A percentile compares a stretch with the other conserved stretches of the same genome.
Evolutionary conservation across 2,329 filamentous ascomycete genomes (phyloP).

Genomic region (Curvularia lunata): DNA sequence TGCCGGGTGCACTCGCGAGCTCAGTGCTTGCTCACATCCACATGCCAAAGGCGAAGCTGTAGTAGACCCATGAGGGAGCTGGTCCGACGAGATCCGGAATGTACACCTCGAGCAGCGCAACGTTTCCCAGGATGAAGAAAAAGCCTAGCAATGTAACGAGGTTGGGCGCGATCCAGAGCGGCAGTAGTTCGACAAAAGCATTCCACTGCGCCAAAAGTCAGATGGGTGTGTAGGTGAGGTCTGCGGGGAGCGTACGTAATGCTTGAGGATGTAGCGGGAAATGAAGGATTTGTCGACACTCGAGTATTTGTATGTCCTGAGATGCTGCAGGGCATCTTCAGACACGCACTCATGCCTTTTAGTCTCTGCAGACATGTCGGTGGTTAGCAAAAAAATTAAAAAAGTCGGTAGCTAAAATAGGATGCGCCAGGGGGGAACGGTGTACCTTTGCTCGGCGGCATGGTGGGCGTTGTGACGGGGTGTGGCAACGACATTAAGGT

Average conservation of each 20-base stretch:
- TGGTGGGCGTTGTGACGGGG: conserved; percentile 46
- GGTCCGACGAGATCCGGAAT: conserved; percentile 92
- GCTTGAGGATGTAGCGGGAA: conserved; percentile 90
- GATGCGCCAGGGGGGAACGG: conserved; percentile 10
- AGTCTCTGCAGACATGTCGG: conserved; percentile 52
- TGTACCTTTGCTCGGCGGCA: conserved; percentile 48
- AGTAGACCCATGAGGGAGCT: conserved; percentile 90
- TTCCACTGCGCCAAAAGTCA: conserved; percentile 76
- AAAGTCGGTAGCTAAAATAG: background rate
- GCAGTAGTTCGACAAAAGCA: conserved; percentile 87
- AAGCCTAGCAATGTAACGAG: conserved; percentile 97
- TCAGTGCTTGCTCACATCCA: conserved; percentile 73
- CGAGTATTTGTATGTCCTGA: conserved; percentile 97
- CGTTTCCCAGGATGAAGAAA: conserved; percentile 88
- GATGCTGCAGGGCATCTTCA: conserved; percentile 86
- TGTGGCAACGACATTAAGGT: conserved; percentile 46
- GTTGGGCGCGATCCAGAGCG: conserved; percentile 96
- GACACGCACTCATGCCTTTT: conserved; percentile 77
- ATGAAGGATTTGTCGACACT: conserved; percentile 94
- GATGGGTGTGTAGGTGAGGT: conserved; percentile 15
- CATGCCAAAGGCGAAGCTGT: conserved; percentile 90
- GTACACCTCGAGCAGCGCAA: conserved; percentile 74
- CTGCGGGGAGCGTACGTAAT: conserved; percentile 74
- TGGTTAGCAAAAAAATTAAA: conserved; percentile 21
- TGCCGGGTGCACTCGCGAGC: background rate